These are phyloP conservation scores for Zancudomyces culisetae DNA, from an alignment of 371 early-diverging fungal genomes.

Conservation along the genomic window DNA sequence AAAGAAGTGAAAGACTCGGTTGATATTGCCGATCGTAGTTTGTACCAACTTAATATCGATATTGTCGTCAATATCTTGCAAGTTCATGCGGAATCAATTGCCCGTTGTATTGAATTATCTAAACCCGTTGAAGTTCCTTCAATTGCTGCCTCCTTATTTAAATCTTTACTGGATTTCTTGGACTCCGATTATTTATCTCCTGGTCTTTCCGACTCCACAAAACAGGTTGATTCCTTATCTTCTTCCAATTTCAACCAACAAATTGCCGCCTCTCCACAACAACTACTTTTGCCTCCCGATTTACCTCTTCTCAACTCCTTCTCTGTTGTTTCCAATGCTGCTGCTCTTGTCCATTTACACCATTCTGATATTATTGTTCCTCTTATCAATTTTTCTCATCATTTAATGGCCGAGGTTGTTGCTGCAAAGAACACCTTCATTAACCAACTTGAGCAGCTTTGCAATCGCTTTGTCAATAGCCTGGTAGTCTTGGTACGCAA, in stretches of 20 bases:
- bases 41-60: background rate
- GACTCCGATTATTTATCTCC: slow-evolving; percentile 62
- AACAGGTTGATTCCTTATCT: background rate
- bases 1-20: background rate
- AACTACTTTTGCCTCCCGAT: background rate
- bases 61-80: slow-evolving; percentile 28
- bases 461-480: slow-evolving; percentile 59
- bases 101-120: slow-evolving; percentile 61
- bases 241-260: background rate
- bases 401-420: slow-evolving; percentile 67
- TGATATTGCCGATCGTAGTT: background rate
- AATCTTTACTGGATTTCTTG: slow-evolving; percentile 45
- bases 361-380: slow-evolving; percentile 76
- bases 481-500: slow-evolving; percentile 31
- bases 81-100: slow-evolving; percentile 69
- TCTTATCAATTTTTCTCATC: slow-evolving; percentile 47
- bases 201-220: slow-evolving; percentile 46
- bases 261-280: background rate
- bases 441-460: slow-evolving; percentile 48
- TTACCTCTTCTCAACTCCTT: slow-evolving; percentile 36
- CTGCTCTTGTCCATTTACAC: slow-evolving; percentile 73
- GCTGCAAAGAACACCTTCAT: slow-evolving; percentile 69
- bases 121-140: slow-evolving; percentile 40
- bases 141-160: slow-evolving; percentile 39
- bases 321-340: slow-evolving; percentile 42